Percentiles rank a stretch among this genome's conserved stretches.
Evolutionary conservation across 345 rosid genomes (phyloP).

Genomic region (Brassica rapa): DNA sequence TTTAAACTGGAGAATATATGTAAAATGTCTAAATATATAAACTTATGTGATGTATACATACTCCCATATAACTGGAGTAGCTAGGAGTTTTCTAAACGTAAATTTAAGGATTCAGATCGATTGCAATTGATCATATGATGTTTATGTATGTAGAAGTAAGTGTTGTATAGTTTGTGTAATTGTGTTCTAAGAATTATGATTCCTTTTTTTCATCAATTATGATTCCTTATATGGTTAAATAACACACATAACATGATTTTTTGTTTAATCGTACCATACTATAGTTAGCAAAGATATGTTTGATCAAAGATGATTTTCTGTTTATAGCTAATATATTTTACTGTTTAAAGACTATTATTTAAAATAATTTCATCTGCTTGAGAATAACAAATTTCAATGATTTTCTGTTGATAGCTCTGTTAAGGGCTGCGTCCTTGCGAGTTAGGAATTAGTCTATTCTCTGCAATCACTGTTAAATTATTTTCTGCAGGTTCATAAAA

Average conservation of each 20-base stretch:
- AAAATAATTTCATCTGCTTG: neutral
- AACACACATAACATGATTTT: neutral
- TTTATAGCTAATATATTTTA: neutral
- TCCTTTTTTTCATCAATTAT: neutral
- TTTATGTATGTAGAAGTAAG: neutral
- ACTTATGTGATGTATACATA: neutral
- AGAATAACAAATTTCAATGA: neutral
- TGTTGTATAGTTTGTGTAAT: neutral
- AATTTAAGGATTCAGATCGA: neutral
- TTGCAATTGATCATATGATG: neutral
- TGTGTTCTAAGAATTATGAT: neutral
- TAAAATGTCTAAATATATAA: neutral
- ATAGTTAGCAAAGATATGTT: neutral
- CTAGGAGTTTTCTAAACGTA: neutral
- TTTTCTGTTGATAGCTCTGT: no score
- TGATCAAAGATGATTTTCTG: neutral
- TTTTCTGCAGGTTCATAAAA: neutral
- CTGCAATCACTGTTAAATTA: neutral
- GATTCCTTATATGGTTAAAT: constrained; percentile 5
- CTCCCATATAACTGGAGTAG: neutral
- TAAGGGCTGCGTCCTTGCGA: neutral
- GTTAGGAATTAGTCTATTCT: neutral
- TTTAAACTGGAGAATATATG: neutral
- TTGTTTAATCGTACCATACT: neutral
- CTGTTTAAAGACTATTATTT: neutral